Evolutionary conservation across 352 stramenopile genomes (phyloP), one percentile per base, ranked within the genome.

Genomic region (Pythium dissimile): DNA sequence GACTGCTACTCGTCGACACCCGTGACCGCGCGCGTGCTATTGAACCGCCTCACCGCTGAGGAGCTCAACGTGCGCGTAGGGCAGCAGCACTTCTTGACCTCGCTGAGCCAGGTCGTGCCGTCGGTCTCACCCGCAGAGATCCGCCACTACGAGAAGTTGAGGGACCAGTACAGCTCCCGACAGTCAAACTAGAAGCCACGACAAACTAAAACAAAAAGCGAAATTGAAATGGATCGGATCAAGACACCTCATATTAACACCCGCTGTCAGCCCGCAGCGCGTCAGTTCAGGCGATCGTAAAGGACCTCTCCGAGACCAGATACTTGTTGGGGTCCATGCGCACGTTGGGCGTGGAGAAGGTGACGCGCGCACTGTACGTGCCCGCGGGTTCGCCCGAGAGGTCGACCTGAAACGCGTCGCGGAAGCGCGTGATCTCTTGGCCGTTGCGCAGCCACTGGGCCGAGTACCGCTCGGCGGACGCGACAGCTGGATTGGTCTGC

Each of bases 101-200:
- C 83, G 15, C 58, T 92, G 18, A 65, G 64, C 24, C 68, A 80
- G 27, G 74, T 96, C 2, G 72, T 87, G 53, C 86, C 88, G 53
- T 97, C 88, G 1, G 88, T 97, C 23, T 95, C 86, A 8, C 67
- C 78, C 2, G 82, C 85, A 8, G 88, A 97, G 66, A 76, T 96
- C 37, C 58, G 67, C 35, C 88, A 96, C 58, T 97, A 96, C 65
- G 88, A 97, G 56, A 82, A 79, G 23, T 72, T 97, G 30, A 86
- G 87, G 44, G 62, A 81, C 42, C 81, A 97, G 73, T 97, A 92
- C 68, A 95, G 77, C 54, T 90, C 77, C 8, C 79, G 69, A 20
- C 68, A 87, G 69, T 35, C 39, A 2, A 48, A 26, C 37, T 44
- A 13, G 15, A 44, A 42, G 12, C 37, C 10, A 26, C 11, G 21